phyloP scores from a whole-genome alignment of 768 basidiomycete species.

The Panellus pusillus region DNA sequence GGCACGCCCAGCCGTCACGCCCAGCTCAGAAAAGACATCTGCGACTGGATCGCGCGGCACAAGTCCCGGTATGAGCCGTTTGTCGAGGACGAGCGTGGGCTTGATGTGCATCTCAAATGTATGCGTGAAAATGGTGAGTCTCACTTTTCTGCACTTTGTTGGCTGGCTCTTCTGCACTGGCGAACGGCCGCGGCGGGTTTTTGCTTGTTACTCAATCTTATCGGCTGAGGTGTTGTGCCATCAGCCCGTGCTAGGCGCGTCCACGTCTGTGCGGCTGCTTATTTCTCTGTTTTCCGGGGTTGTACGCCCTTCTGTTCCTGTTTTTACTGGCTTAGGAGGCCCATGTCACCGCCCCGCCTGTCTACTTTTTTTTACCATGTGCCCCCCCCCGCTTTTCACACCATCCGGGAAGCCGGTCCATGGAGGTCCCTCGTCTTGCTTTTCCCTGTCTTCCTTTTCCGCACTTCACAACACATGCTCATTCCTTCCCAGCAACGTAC shows the following conservation, averaged over 20 bases:
- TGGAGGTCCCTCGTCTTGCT: not conserved
- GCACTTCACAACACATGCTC: not conserved
- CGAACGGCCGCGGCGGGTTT: no score
- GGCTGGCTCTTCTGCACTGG: not conserved
- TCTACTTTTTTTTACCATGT: no score
- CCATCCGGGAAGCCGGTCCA: no score
- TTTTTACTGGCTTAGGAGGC: not conserved
- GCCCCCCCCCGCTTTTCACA: not conserved
- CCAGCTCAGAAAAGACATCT: constrained; percentile 71
- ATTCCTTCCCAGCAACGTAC: constrained; percentile 64
- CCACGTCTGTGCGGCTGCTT: not conserved
- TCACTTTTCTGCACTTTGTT: constrained; percentile 5
- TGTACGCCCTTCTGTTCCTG: no score
- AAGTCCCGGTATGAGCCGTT: constrained; percentile 80
- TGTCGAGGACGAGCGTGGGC: constrained; percentile 79
- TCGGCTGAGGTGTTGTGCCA: no score
- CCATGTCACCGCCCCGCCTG: no score
- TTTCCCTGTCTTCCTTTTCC: constrained; percentile 1
- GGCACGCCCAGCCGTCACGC: constrained; percentile 72
- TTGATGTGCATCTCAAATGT: constrained; percentile 67
- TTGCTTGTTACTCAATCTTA: no score
- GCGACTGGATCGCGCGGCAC: constrained; percentile 76
- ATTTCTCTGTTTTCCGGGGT: not conserved
- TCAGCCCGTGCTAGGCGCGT: no score
- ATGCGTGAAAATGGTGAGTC: constrained; percentile 77